Evolutionary conservation across 495 filamentous ascomycete species (phyloP).

Genomic region (Cercophora samala): DNA sequence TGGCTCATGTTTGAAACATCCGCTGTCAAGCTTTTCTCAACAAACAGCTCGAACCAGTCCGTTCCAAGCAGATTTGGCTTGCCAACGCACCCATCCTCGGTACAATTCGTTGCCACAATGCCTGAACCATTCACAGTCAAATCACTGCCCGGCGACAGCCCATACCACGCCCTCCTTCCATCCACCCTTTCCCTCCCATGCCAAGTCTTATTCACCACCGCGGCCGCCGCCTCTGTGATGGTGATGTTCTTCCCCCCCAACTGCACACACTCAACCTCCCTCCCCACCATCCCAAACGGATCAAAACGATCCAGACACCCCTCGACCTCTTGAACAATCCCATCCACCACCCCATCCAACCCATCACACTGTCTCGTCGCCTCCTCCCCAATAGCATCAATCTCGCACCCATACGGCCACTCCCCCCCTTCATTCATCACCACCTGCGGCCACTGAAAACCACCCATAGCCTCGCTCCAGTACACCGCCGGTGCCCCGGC

Average conservation of each 20-base stretch:
- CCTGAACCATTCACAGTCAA: constrained; percentile 15
- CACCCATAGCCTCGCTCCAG: constrained; percentile 25
- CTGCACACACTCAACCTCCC: constrained; percentile 17
- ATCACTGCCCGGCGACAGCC: constrained; percentile 21
- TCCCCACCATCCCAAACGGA: constrained; percentile 27
- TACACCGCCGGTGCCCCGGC: constrained; percentile 39
- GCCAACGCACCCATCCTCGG: constrained; percentile 16
- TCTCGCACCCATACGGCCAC: constrained; percentile 33
- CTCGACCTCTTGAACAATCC: constrained; percentile 29
- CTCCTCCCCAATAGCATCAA: constrained; percentile 31
- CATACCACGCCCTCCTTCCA: constrained; percentile 29
- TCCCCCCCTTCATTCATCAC: constrained; percentile 31
- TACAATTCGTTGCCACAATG: constrained; percentile 28
- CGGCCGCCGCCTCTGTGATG: constrained; percentile 24
- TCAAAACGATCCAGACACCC: constrained; percentile 26
- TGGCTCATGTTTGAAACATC: constrained; percentile 20
- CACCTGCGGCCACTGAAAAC: constrained; percentile 37
- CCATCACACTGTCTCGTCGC: constrained; percentile 39
- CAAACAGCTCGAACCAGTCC: constrained; percentile 24
- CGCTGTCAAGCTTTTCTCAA: constrained; percentile 25
- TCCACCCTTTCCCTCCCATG: constrained; percentile 13
- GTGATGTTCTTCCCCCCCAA: constrained; percentile 2
- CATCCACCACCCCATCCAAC: constrained; percentile 39
- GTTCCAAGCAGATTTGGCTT: constrained; percentile 7
- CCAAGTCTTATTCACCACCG: constrained; percentile 33